phyloP scores from a whole-genome alignment of 495 filamentous ascomycete genomes.

The Talaromyces nanjingensis region DNA sequence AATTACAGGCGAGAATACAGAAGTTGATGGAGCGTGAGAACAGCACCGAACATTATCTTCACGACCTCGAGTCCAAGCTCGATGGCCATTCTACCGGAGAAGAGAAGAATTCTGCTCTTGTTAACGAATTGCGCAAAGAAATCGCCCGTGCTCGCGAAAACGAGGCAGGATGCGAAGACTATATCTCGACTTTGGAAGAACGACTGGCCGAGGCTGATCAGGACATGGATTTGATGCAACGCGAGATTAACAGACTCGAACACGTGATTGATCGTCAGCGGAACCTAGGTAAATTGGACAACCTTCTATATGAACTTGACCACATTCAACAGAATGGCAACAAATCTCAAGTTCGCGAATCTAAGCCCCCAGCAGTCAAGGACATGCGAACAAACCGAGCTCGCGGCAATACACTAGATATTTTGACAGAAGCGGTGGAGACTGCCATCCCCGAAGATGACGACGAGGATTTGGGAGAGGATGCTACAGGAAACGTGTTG shows the following conservation, averaged over 20 bases:
- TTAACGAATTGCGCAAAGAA: conserved; percentile 85
- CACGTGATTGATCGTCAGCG: conserved; percentile 94
- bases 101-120: conserved; percentile 80
- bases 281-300: conserved; percentile 90
- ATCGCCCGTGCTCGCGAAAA: conserved; percentile 83
- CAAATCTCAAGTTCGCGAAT: conserved; percentile 27
- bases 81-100: conserved; percentile 87
- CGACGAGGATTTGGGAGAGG: conserved; percentile 39
- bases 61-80: conserved; percentile 81
- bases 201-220: conserved; percentile 93
- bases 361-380: conserved; percentile 12
- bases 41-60: conserved; percentile 84
- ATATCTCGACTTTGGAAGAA: conserved; percentile 95
- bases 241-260: conserved; percentile 88
- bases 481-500: conserved; percentile 42
- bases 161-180: conserved; percentile 84
- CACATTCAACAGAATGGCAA: conserved; percentile 60
- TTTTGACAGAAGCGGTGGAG: conserved; percentile 42
- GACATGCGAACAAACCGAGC: conserved; percentile 19
- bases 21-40: conserved; percentile 85
- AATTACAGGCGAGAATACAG: conserved; percentile 80
- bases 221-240: conserved; percentile 92
- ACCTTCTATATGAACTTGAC: conserved; percentile 83
- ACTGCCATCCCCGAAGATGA: conserved; percentile 51
- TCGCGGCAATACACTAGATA: conserved; percentile 35